phyloP scores from a whole-genome alignment of 495 filamentous ascomycete species.

The Filosporella fistucella region DNA sequence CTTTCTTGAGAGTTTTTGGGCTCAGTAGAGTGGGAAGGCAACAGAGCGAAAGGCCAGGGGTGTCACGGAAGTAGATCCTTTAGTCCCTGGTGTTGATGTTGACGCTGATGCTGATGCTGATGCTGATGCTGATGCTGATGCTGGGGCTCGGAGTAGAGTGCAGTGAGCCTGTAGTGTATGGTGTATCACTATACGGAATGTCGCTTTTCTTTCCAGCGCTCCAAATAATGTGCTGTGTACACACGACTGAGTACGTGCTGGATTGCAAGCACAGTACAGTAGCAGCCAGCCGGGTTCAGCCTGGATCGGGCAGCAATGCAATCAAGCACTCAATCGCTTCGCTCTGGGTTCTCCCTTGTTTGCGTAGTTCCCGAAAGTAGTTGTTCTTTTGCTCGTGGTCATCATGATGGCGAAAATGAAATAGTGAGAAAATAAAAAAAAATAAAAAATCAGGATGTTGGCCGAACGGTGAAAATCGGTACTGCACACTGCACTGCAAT shows the following conservation, averaged over 20 bases:
- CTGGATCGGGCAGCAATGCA: slow-evolving; percentile 27
- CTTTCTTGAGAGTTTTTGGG: background rate
- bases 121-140: background rate
- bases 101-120: too few species aligned
- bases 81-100: too few species aligned
- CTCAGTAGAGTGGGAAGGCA: background rate
- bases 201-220: background rate
- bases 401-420: background rate
- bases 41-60: background rate
- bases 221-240: too few species aligned
- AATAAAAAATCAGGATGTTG: background rate
- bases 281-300: slow-evolving; percentile 22
- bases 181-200: background rate
- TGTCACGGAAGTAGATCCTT: background rate
- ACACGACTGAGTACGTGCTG: too few species aligned
- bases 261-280: too few species aligned
- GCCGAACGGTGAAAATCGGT: background rate
- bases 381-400: background rate
- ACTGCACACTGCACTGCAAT: background rate
- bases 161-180: background rate
- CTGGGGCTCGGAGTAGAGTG: background rate
- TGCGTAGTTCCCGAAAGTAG: background rate
- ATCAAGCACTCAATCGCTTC: background rate
- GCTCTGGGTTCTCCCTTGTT: background rate
- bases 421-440: background rate